Evolutionary conservation across 2,329 filamentous ascomycete genomes (phyloP), one percentile per base, ranked within the genome.

Genomic region (Aspergillus novofumigatus): DNA sequence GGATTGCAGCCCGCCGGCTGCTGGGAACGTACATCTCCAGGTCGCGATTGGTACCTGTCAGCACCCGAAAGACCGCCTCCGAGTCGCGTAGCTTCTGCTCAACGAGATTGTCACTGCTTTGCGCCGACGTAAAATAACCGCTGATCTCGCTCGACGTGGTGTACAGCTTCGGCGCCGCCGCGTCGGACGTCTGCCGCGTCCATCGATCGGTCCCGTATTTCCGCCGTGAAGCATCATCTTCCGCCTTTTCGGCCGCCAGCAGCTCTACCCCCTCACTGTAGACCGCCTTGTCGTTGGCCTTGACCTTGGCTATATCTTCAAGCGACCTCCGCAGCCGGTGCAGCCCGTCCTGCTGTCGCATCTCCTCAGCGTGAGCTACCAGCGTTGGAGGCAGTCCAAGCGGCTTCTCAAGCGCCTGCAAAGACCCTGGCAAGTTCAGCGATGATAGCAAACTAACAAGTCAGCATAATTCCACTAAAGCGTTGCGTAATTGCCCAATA

Each of bases 401-500:
- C 0, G 94, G 94, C 70, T 97, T 97, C 71, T 99, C 94, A 1
- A 97, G 81, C 0, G 94, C 94, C 71, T 99, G 94, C 3, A 99
- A 77, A 1, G 93, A 96, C 0, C 94, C 94, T 0, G 94, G 94
- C 0, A 99, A 83, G 57, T 95, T 94, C 14, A 97, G 79, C 0
- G 89, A 92, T 20, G 89, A 86, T 23, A 97, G 77, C 0, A 92
- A 72, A 58, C 76, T 79, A 51, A 3, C 20, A 8, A 20, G 51
- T 65, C 54, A 69, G 65, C 54, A 57, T 35, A 10, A 6, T 25
- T 26, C 20, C 20, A 29, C 23, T 7, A 41, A 53, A 38, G 38
- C 3, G n/a, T 44, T 21, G n/a, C 11, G 6, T 5, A 26, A 6
- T 26, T 26, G 25, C n/a, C n/a, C 44, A 20, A 41, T 51, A 69